These are phyloP conservation scores for Candida mattraensis DNA, from an alignment of 805 yeast genomes.

Conservation along the genomic window DNA sequence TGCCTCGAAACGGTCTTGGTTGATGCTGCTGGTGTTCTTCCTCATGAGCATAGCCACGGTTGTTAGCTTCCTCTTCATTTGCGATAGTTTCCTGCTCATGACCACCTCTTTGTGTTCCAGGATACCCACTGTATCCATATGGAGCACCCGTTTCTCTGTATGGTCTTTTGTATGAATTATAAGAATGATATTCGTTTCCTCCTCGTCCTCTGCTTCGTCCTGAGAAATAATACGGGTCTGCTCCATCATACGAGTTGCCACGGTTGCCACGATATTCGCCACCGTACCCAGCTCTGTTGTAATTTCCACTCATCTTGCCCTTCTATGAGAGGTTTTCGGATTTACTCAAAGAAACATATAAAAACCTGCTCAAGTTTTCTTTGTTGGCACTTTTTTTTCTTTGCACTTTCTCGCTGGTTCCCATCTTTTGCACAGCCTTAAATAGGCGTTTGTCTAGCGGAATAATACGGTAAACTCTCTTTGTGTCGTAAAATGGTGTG, in stretches of 20 bases:
- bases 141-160: constrained; percentile 5
- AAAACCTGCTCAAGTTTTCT: too few species aligned
- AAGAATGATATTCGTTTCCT: neutral
- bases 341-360: neutral
- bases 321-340: neutral
- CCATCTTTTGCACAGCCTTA: too few species aligned
- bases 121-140: constrained; percentile 1
- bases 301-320: constrained; percentile 3
- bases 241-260: constrained; percentile 8
- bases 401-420: too few species aligned
- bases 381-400: too few species aligned
- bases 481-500: too few species aligned
- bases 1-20: constrained; percentile 2
- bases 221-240: constrained; percentile 11
- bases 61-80: too few species aligned
- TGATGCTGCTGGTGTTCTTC: constrained; percentile 3
- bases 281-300: constrained; percentile 5
- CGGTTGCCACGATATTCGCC: constrained; percentile 9
- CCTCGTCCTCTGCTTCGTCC: constrained; percentile 14
- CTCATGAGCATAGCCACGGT: constrained; percentile 1
- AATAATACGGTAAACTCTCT: too few species aligned
- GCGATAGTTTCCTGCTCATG: too few species aligned
- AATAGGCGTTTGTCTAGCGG: too few species aligned
- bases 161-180: constrained; percentile 13
- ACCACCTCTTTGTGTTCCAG: neutral